phyloP scores from a whole-genome alignment of 306 rosid genomes.

The Phaseolus lunatus region DNA sequence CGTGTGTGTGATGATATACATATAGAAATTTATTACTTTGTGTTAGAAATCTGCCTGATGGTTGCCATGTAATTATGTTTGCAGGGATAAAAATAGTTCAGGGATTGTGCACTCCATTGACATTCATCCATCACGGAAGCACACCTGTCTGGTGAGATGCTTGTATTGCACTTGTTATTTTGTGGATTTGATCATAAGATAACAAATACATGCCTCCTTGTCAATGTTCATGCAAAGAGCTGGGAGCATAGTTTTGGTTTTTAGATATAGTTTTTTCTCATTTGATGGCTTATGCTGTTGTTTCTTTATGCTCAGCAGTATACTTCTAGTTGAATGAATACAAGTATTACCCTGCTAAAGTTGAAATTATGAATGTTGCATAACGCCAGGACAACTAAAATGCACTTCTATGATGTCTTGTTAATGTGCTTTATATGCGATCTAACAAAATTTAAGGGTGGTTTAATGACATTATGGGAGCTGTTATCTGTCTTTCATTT shows the following conservation, averaged over 20 bases:
- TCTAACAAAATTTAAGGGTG: conserved; percentile 19
- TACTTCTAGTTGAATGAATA: background rate
- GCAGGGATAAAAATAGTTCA: conserved; percentile 74
- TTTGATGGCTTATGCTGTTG: background rate
- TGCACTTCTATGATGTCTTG: background rate
- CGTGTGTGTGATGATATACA: background rate
- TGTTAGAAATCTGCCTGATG: background rate
- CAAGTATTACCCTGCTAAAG: background rate
- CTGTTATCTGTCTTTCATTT: background rate
- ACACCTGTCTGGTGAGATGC: conserved; percentile 79
- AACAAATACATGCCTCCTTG: background rate
- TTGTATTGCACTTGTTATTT: conserved; percentile 32
- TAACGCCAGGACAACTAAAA: conserved; percentile 6
- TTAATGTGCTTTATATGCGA: conserved; percentile 22
- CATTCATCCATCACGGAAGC: conserved; percentile 90
- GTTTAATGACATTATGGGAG: background rate
- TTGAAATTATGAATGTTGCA: conserved; percentile 29
- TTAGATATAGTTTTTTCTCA: background rate
- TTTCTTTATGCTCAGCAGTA: background rate
- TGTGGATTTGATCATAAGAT: background rate
- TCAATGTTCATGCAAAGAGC: conserved; percentile 2
- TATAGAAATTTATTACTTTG: background rate
- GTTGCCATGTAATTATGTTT: conserved; percentile 42
- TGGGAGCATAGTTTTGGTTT: background rate
- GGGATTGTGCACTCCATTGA: conserved; percentile 92